Evolutionary conservation across 495 filamentous ascomycete genomes (phyloP).

Genomic region (Aspergillus nanangensis): DNA sequence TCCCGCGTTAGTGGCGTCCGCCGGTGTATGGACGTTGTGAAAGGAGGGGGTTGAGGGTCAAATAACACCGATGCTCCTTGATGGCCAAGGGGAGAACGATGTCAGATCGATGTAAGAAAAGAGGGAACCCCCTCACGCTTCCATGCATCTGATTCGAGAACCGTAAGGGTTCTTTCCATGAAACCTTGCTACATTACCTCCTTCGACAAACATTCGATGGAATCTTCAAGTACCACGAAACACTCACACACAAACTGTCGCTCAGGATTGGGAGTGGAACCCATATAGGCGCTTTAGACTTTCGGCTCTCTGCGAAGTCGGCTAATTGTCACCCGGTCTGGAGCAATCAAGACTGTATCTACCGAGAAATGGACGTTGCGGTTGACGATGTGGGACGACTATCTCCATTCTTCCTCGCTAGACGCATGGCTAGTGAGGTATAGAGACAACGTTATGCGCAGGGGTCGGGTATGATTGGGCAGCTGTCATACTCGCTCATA

Average conservation of each 20-base stretch:
- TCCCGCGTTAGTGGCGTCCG: conserved; percentile 24
- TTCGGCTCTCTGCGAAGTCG: background rate
- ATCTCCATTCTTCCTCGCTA: background rate
- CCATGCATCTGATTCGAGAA: background rate
- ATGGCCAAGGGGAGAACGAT: no score
- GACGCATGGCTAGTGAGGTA: no score
- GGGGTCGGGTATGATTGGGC: no score
- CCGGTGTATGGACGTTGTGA: conserved; percentile 12
- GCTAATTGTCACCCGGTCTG: background rate
- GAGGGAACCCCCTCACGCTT: background rate
- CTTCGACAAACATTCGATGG: background rate
- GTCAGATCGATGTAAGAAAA: no score
- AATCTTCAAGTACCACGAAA: background rate
- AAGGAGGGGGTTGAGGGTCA: no score
- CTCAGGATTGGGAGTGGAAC: background rate
- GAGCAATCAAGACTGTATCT: no score
- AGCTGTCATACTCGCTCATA: no score
- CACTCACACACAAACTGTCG: background rate
- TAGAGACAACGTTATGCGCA: no score
- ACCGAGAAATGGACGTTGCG: no score
- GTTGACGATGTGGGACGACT: background rate
- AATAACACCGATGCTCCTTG: no score
- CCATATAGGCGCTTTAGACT: background rate
- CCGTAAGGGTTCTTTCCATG: background rate
- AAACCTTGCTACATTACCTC: background rate